Conservation (phyloP, 2,329 filamentous ascomycete species). For the Pseudogymnoascus sp. region DNA sequence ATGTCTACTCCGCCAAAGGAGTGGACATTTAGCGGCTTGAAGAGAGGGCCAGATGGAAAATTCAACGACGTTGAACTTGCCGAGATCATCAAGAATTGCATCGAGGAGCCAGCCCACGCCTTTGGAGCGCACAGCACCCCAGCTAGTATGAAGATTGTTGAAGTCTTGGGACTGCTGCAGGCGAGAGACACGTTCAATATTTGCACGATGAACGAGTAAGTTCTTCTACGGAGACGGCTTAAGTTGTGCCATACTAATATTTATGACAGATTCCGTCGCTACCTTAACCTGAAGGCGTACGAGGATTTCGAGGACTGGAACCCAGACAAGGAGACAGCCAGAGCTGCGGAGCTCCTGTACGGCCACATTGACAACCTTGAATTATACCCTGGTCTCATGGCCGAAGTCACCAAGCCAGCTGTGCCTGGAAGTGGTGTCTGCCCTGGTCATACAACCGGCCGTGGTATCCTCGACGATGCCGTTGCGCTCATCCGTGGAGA, state of each 20-base stretch:
- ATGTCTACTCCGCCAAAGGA: constrained; percentile 28
- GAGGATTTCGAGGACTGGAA: constrained; percentile 45
- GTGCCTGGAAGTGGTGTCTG: constrained; percentile 41
- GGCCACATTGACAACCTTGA: constrained; percentile 46
- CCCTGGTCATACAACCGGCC: constrained; percentile 36
- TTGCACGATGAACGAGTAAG: constrained; percentile 45
- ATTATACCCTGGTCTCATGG: constrained; percentile 49
- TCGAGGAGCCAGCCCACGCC: constrained; percentile 42
- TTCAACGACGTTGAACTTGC: constrained; percentile 39
- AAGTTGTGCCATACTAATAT: not conserved
- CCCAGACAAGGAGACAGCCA: constrained; percentile 39
- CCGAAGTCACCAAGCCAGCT: constrained; percentile 47
- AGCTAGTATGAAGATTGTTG: constrained; percentile 38
- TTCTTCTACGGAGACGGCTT: not conserved
- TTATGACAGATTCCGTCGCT: constrained; percentile 38
- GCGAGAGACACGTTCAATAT: constrained; percentile 40
- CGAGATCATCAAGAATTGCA: constrained; percentile 37
- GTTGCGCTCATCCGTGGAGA: constrained; percentile 40
- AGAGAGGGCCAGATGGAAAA: constrained; percentile 34
- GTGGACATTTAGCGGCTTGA: constrained; percentile 37
- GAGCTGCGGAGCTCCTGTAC: constrained; percentile 38
- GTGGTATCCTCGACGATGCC: constrained; percentile 41
- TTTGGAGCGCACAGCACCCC: constrained; percentile 45
- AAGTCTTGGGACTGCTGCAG: constrained; percentile 41
- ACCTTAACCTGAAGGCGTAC: constrained; percentile 43